These are phyloP conservation scores for Vigna mungo DNA, from an alignment of 306 rosid species.

Conservation along the genomic window DNA sequence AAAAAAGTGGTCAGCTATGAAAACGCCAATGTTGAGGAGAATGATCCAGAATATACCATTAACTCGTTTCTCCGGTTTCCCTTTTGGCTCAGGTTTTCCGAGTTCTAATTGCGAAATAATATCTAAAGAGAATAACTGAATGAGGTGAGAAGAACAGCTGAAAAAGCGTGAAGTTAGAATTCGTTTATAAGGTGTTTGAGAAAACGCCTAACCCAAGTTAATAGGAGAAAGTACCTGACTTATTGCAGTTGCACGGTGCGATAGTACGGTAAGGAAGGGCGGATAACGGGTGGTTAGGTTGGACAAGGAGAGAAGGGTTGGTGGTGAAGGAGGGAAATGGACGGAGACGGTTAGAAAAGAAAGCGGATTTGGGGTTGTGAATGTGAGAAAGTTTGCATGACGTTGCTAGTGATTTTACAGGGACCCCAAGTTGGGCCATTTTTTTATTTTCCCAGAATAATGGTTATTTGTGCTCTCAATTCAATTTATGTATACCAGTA, in stretches of 20 bases:
- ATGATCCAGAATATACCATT: conserved; percentile 93
- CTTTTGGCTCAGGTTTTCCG: conserved; percentile 57
- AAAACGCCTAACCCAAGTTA: conserved; percentile 40
- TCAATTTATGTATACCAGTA: background rate
- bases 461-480: background rate
- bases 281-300: conserved; percentile 29
- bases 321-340: conserved; percentile 29
- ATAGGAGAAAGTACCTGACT: conserved; percentile 56
- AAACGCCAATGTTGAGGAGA: conserved; percentile 80
- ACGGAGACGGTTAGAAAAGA: conserved; percentile 28
- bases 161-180: background rate
- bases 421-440: conserved; percentile 52
- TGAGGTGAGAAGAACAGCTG: background rate
- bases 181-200: conserved; percentile 43
- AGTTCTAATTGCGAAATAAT: conserved; percentile 77
- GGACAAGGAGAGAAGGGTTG: conserved; percentile 10
- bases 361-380: conserved; percentile 23
- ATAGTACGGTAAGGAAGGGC: conserved; percentile 35
- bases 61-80: conserved; percentile 68
- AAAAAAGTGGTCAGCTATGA: conserved; percentile 78
- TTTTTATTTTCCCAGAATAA: background rate
- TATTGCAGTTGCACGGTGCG: conserved; percentile 55
- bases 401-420: conserved; percentile 34
- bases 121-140: conserved; percentile 55
- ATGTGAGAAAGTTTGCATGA: conserved; percentile 34